Evolutionary conservation across 192 early-diverging fungal genomes (phyloP).

Genomic region (Linnemannia zychae): DNA sequence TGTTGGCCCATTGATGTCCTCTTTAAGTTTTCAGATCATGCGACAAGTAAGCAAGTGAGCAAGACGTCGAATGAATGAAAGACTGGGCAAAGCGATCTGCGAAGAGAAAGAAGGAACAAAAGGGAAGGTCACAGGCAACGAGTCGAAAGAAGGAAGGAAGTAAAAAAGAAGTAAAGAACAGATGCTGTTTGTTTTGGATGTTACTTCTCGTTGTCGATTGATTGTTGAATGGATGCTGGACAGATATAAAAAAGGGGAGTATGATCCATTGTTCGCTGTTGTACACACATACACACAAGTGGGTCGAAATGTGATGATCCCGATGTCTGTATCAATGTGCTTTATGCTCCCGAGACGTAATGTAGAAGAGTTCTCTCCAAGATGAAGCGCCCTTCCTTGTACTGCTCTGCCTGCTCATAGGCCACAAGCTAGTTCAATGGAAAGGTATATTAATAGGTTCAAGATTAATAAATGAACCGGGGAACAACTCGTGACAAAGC

Average conservation of each 20-base stretch:
- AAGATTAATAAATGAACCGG: constrained; percentile 16
- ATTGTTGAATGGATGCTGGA: background rate
- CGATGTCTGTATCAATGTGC: background rate
- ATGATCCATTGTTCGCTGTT: background rate
- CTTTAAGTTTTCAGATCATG: background rate
- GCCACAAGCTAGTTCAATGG: constrained; percentile 54
- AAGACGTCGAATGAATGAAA: background rate
- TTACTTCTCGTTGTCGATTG: background rate
- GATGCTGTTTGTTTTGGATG: background rate
- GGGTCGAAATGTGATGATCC: background rate
- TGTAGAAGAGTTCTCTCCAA: constrained; percentile 72
- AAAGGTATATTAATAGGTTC: background rate
- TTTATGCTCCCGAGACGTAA: constrained; percentile 4
- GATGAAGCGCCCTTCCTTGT: constrained; percentile 86
- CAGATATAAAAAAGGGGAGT: background rate
- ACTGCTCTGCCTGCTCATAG: constrained; percentile 73
- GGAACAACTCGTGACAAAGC: constrained; percentile 5
- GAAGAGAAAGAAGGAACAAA: background rate
- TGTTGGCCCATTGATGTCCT: background rate
- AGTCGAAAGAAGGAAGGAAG: background rate
- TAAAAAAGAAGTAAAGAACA: background rate
- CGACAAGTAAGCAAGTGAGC: background rate
- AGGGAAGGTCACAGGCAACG: background rate
- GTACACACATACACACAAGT: background rate
- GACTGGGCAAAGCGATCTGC: background rate